Evolutionary conservation across 2,329 filamentous ascomycete genomes (phyloP).

Genomic region (Ceratocystis colombiana): DNA sequence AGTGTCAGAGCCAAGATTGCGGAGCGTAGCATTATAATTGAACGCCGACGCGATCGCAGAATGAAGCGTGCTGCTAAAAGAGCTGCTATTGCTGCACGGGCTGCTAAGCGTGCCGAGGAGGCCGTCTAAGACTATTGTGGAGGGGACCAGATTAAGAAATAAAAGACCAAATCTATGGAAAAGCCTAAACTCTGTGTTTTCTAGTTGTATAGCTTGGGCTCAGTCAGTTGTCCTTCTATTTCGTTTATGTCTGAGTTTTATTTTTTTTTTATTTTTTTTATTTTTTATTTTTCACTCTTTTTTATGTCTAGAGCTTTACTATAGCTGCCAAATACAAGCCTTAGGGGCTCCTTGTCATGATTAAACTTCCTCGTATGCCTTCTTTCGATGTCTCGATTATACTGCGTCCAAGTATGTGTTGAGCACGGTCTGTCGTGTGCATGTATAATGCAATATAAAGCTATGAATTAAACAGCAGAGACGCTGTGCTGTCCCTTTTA

Average conservation of each 20-base stretch:
- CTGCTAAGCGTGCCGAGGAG: slow-evolving; percentile 11
- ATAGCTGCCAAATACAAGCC: neutral
- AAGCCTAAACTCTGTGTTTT: neutral
- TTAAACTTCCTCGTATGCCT: no score
- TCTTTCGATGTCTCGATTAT: no score
- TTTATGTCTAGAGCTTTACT: neutral
- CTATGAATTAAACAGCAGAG: slow-evolving; percentile 17
- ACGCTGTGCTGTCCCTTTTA: slow-evolving; percentile 19
- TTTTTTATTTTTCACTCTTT: neutral
- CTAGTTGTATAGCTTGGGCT: neutral
- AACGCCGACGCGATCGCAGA: slow-evolving; percentile 15
- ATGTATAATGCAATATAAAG: neutral
- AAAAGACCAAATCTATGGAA: neutral
- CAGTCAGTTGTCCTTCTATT: neutral
- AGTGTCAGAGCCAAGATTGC: slow-evolving; percentile 6
- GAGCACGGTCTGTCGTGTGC: neutral
- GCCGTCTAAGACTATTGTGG: slow-evolving; percentile 1
- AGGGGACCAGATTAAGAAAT: neutral
- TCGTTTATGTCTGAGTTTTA: neutral
- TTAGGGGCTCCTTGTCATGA: neutral
- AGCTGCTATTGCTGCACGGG: slow-evolving; percentile 17
- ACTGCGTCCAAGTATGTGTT: no score
- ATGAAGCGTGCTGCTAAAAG: slow-evolving; percentile 17
- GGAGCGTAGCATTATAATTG: neutral
- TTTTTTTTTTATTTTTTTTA: neutral